Evolutionary conservation across 2,329 filamentous ascomycete species (phyloP).

Genomic region (Huntiella savannae): DNA sequence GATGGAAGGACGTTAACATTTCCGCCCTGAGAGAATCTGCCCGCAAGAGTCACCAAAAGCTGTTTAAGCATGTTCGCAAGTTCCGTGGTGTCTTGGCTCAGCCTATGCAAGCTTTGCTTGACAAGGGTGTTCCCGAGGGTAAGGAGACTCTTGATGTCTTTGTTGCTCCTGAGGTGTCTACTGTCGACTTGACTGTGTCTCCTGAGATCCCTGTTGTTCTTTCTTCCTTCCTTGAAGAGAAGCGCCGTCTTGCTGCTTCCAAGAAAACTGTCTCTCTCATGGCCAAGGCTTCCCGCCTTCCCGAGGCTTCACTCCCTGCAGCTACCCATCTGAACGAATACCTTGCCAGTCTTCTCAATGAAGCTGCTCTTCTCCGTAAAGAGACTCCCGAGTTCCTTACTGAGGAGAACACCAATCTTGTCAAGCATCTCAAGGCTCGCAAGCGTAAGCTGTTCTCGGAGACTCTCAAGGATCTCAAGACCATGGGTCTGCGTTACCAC

Average conservation of each 20-base stretch:
- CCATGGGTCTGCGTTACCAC: constrained; percentile 82
- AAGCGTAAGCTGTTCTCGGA: constrained; percentile 86
- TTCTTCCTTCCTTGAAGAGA: constrained; percentile 17
- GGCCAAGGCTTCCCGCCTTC: constrained; percentile 38
- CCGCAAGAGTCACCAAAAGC: constrained; percentile 71
- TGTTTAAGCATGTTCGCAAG: constrained; percentile 81
- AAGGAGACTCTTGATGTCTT: constrained; percentile 12
- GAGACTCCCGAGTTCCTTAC: constrained; percentile 66
- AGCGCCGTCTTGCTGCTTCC: constrained; percentile 53
- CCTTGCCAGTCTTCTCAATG: constrained; percentile 38
- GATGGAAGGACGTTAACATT: constrained; percentile 97
- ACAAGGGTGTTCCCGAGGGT: constrained; percentile 38
- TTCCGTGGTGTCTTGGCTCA: constrained; percentile 65
- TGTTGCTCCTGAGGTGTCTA: constrained; percentile 11
- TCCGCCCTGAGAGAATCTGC: constrained; percentile 76
- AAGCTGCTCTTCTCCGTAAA: constrained; percentile 54
- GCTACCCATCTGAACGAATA: constrained; percentile 46
- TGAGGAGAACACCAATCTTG: constrained; percentile 65
- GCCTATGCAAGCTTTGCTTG: constrained; percentile 47
- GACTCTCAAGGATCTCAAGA: constrained; percentile 59
- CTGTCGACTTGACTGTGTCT: not conserved
- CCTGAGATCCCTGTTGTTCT: not conserved
- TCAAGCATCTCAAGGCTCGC: constrained; percentile 77
- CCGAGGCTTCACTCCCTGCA: constrained; percentile 33
- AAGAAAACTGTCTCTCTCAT: constrained; percentile 56